Conservation (phyloP, 345 rosid species). For the Pseudoturritis turrita region DNA sequence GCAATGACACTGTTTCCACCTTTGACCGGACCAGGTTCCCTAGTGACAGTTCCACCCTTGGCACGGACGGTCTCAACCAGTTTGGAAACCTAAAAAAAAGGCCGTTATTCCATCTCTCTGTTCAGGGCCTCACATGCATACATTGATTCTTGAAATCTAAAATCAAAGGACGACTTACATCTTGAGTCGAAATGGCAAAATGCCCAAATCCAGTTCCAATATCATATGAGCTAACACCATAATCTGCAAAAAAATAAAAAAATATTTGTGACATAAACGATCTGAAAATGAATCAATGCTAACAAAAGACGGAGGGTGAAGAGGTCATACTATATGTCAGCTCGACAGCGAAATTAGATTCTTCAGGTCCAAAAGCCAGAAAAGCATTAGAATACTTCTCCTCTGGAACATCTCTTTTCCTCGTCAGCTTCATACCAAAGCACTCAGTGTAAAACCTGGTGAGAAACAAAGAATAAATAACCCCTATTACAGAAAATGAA, state of each 20-base stretch:
- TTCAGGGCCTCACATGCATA: neutral
- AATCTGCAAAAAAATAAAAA: slow-evolving; percentile 44
- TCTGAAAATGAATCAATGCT: neutral
- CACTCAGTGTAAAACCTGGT: slow-evolving; percentile 83
- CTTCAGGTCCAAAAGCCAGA: slow-evolving; percentile 86
- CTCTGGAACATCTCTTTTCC: slow-evolving; percentile 85
- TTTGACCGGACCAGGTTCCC: slow-evolving; percentile 96
- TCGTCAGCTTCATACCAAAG: slow-evolving; percentile 86
- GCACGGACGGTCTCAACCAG: slow-evolving; percentile 70
- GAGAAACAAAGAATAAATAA: neutral
- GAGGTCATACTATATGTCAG: slow-evolving; percentile 70
- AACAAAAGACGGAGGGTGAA: neutral
- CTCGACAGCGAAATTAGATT: slow-evolving; percentile 75
- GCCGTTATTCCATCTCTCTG: neutral
- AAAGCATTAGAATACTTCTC: slow-evolving; percentile 95
- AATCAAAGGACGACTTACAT: slow-evolving; percentile 41
- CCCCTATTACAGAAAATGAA: neutral
- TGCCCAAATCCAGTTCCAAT: slow-evolving; percentile 96
- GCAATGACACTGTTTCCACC: slow-evolving; percentile 72
- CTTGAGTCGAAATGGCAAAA: slow-evolving; percentile 82
- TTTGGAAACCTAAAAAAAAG: slow-evolving; percentile 56
- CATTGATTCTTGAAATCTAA: neutral
- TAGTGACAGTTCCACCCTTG: slow-evolving; percentile 67
- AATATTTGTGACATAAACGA: neutral
- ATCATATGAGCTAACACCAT: slow-evolving; percentile 81